Evolutionary conservation across 192 early-diverging fungal genomes (phyloP).

Genomic region (Coemansia reversa): DNA sequence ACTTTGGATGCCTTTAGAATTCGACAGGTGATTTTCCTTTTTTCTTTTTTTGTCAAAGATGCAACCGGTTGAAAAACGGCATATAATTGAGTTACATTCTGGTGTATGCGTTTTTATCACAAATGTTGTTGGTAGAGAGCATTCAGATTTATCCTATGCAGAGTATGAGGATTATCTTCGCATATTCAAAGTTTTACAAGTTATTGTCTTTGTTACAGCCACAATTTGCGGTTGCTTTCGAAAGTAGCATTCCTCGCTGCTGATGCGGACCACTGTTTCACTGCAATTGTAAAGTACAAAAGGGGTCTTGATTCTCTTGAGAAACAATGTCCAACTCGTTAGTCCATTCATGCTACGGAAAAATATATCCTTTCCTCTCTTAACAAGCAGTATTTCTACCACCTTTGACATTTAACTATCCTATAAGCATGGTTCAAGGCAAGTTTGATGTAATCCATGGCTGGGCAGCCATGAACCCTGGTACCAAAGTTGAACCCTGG

Average conservation of each 20-base stretch:
- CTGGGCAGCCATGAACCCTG: slow-evolving; percentile 45
- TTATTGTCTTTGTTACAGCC: neutral
- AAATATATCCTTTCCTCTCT: neutral
- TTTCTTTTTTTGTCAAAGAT: too few species aligned
- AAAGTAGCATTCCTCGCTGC: neutral
- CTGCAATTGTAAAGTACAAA: neutral
- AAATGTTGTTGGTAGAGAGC: too few species aligned
- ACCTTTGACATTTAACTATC: neutral
- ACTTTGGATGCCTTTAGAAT: too few species aligned
- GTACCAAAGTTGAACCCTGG: slow-evolving; percentile 40
- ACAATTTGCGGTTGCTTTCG: neutral
- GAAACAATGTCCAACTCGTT: neutral
- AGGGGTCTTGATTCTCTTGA: neutral
- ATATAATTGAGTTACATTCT: too few species aligned
- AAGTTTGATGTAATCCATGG: slow-evolving; percentile 49
- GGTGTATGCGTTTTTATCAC: too few species aligned
- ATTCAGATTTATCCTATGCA: too few species aligned
- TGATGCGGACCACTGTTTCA: neutral
- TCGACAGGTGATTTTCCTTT: too few species aligned
- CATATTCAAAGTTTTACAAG: neutral
- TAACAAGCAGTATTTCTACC: neutral
- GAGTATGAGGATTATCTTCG: too few species aligned
- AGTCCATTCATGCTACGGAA: neutral
- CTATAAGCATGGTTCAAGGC: slow-evolving; percentile 26
- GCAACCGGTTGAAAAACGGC: too few species aligned